phyloP scores from a whole-genome alignment of 169 alveolate species.

The Plasmodium yoelii region DNA sequence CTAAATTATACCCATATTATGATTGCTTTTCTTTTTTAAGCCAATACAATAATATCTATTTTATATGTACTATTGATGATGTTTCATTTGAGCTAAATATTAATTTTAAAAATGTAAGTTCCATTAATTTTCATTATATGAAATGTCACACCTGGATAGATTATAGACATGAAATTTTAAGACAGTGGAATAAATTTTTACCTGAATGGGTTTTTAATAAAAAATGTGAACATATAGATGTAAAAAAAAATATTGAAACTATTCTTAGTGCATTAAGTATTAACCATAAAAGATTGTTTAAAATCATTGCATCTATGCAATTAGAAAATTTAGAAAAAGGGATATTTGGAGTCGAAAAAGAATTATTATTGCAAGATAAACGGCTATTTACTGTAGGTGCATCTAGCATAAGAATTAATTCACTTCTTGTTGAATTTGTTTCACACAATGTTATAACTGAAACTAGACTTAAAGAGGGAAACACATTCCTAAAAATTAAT shows the following conservation, averaged over 20 bases:
- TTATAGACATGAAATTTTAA: conserved; percentile 54
- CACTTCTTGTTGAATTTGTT: conserved; percentile 60
- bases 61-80: conserved; percentile 63
- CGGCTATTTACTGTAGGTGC: conserved; percentile 63
- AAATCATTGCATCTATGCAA: conserved; percentile 84
- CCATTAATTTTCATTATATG: conserved; percentile 46
- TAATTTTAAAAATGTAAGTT: conserved; percentile 48
- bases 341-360: conserved; percentile 63
- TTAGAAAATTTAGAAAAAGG: conserved; percentile 78
- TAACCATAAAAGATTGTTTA: conserved; percentile 83
- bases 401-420: conserved; percentile 59
- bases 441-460: conserved; percentile 72
- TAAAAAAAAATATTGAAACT: conserved; percentile 72
- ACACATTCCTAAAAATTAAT: conserved; percentile 60
- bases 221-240: conserved; percentile 56
- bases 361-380: conserved; percentile 53
- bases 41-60: conserved; percentile 48
- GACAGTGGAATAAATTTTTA: conserved; percentile 66
- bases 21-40: conserved; percentile 62
- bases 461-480: conserved; percentile 69
- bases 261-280: conserved; percentile 82
- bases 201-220: conserved; percentile 74
- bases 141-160: conserved; percentile 74
- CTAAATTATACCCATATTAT: conserved; percentile 62
- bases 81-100: conserved; percentile 61